phyloP scores from a whole-genome alignment of 495 filamentous ascomycete species.

The Xylaria venustula region DNA sequence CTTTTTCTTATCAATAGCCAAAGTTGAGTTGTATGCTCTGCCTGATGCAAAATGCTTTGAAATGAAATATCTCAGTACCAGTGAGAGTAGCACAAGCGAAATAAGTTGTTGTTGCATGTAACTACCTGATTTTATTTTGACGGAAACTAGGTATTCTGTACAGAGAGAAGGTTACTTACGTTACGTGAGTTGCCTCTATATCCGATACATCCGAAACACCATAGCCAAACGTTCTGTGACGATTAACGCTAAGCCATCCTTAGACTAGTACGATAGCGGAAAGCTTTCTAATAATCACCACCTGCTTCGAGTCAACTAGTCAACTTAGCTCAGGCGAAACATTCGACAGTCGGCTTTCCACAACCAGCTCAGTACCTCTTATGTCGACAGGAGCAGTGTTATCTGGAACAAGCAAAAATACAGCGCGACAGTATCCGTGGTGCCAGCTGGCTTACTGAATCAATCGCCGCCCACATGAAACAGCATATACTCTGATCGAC shows the following conservation, averaged over 20 bases:
- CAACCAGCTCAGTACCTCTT: not conserved
- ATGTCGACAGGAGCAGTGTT: not conserved
- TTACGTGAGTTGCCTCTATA: too few species aligned
- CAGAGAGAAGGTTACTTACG: too few species aligned
- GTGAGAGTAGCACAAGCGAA: too few species aligned
- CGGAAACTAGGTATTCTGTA: too few species aligned
- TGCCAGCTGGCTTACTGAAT: not conserved
- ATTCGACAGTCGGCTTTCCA: not conserved
- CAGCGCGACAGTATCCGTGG: not conserved
- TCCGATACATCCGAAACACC: not conserved
- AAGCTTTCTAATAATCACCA: conserved; percentile 17
- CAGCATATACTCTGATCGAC: not conserved
- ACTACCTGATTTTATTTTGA: too few species aligned
- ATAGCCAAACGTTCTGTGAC: not conserved
- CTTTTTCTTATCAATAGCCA: not conserved
- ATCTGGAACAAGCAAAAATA: not conserved
- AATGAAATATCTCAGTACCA: too few species aligned
- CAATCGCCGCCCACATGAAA: conserved; percentile 5
- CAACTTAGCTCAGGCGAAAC: conserved; percentile 1
- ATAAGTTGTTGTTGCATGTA: too few species aligned
- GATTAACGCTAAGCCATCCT: not conserved
- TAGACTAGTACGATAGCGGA: not conserved
- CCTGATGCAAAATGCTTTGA: too few species aligned
- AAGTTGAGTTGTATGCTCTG: too few species aligned
- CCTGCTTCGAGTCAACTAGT: conserved; percentile 1